Evolutionary conservation across 2,329 filamentous ascomycete genomes (phyloP), one percentile per base, ranked within the genome.

Genomic region (Trichoderma atrobrunneum): DNA sequence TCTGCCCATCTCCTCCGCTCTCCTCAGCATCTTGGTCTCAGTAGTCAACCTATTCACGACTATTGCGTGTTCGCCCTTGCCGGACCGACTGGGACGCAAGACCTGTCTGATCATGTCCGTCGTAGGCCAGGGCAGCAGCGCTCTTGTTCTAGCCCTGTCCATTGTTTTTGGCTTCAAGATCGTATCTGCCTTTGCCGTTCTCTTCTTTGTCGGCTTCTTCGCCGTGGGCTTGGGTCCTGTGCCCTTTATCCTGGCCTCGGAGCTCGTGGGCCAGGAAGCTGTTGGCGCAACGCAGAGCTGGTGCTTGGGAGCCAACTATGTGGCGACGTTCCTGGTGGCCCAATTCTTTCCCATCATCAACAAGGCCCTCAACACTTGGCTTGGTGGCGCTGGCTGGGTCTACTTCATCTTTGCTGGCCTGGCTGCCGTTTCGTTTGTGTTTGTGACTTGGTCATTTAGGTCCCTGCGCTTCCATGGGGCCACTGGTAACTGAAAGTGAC

Each of bases 271-370:
- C 0, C 91, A 94, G 14, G 94, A 97, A 79, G 96, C 95, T 0
- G 94, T 98, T 0, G 95, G 95, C 1, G 94, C 95, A 0, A 92
- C 94, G 0, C 96, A 99, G 81, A 95, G 92, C 72, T 97, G 94
- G 88, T 93, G 92, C 0, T 83, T 98, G 28, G 93, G 90, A 1
- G 92, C 93, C 16, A 98, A 96, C 81, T 98, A 97, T 86, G 86
- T 93, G 30, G 92, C 94, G 0, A 98, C 95, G 0, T 98, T 98
- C 78, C 77, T 97, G 26, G 94, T 99, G 2, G 95, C 95, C 0
- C 94, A 98, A 77, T 97, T 97, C 82, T 98, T 99, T 85, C 95
- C 96, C 0, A 87, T 98, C 24, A 81, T 97, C 73, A 97, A 97
- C 78, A 88, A 89, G 57, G 88, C 87, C 4, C 82, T 98, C 66